These are phyloP conservation scores for Trichocladium antarcticum DNA, from an alignment of 495 filamentous ascomycete genomes.

Conservation along the genomic window DNA sequence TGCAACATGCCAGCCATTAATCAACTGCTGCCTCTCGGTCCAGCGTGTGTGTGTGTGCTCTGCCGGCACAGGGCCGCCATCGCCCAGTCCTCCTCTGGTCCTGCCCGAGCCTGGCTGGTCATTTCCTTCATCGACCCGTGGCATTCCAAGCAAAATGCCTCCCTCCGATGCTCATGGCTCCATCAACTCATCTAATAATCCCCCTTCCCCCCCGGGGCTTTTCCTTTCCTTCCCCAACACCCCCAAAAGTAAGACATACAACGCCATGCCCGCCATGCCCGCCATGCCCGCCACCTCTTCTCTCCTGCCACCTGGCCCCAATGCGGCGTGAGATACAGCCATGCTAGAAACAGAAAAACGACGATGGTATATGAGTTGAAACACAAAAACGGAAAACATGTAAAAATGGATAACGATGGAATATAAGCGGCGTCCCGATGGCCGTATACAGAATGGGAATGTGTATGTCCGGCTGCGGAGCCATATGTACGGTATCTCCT, in stretches of 20 bases:
- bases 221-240: neutral
- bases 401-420: neutral
- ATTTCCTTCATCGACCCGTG: neutral
- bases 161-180: too few species aligned
- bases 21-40: neutral
- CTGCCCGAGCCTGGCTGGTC: neutral
- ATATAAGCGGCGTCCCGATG: neutral
- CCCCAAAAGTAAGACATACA: slow-evolving; percentile 4
- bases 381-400: neutral
- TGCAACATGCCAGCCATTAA: too few species aligned
- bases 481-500: slow-evolving; percentile 5
- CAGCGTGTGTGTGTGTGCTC: too few species aligned
- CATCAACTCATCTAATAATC: neutral
- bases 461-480: neutral
- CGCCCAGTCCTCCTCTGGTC: too few species aligned
- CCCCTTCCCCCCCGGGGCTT: neutral
- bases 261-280: slow-evolving; percentile 11
- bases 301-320: neutral
- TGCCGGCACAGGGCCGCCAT: too few species aligned
- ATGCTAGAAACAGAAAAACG: slow-evolving; percentile 1
- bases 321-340: too few species aligned
- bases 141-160: too few species aligned
- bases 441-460: neutral
- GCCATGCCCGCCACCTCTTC: neutral
- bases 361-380: slow-evolving; percentile 2